Conservation (phyloP, 208 protist species). For the Crithidia expoeki region DNA sequence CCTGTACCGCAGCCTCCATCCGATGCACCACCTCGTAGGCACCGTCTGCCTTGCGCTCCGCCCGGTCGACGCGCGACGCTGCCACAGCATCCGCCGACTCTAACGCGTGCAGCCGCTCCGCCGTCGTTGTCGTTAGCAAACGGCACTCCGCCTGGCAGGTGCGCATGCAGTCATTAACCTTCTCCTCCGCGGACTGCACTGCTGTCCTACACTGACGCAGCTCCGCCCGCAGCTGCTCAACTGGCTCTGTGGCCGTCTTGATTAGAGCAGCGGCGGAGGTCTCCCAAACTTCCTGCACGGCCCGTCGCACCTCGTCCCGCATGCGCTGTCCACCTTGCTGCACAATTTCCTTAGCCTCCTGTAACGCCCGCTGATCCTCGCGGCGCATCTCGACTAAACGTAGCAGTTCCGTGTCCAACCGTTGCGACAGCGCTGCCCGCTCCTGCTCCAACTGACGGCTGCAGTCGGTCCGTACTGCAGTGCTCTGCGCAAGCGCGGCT, state of each 20-base stretch:
- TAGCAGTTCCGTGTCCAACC: slow-evolving; percentile 73
- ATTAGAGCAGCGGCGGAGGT: slow-evolving; percentile 44
- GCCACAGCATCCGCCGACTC: slow-evolving; percentile 60
- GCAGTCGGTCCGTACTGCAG: slow-evolving; percentile 55
- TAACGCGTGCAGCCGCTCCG: slow-evolving; percentile 71
- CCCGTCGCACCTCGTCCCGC: slow-evolving; percentile 33
- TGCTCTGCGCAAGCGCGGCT: slow-evolving; percentile 48
- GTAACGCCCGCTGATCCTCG: slow-evolving; percentile 63
- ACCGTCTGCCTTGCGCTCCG: slow-evolving; percentile 72
- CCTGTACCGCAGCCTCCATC: slow-evolving; percentile 41
- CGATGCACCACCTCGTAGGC: slow-evolving; percentile 48
- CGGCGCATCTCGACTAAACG: slow-evolving; percentile 72
- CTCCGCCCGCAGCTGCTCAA: slow-evolving; percentile 44
- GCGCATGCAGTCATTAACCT: slow-evolving; percentile 52
- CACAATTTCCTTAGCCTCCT: slow-evolving; percentile 42
- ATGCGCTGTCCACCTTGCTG: slow-evolving; percentile 37
- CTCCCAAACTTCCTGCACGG: slow-evolving; percentile 66
- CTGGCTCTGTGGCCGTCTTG: slow-evolving; percentile 44
- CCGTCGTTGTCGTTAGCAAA: slow-evolving; percentile 41
- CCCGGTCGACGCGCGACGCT: slow-evolving; percentile 61
- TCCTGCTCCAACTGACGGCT: slow-evolving; percentile 69
- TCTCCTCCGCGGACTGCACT: slow-evolving; percentile 49
- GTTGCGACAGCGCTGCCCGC: slow-evolving; percentile 47
- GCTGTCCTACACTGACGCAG: slow-evolving; percentile 36
- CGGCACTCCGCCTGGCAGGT: slow-evolving; percentile 61